Base-by-base conservation (phyloP, 1,284 basidiomycete genomes). In the Porphyrellus sp. region DNA sequence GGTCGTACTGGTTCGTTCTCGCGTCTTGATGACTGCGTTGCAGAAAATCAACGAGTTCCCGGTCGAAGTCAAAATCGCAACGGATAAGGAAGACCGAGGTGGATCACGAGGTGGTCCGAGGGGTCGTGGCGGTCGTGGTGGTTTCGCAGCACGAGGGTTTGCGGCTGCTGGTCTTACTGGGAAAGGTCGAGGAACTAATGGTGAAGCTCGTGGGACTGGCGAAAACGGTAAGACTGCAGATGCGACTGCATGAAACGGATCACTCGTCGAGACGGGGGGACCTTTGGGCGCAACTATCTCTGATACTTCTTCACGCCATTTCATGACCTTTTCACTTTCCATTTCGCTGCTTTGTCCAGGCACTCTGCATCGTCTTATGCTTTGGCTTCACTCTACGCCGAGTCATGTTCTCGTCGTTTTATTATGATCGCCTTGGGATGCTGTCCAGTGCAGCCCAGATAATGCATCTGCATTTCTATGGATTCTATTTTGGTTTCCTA, bases 61-160 rank as follows among this genome's bases (percentile, higher is more conserved):
- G 0, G 82, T 85, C 2, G 81, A 87, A 57, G 78, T 91, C 31
- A 83, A 81, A 61, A 79, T 85, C 58, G 86, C 87, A 24, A 79
- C 77, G 9, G 85, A 89, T 55, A 80, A 79, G 56, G 84, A 86
- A 59, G 77, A 80, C 52, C 62, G 63, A 52, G 40, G 62, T 25
- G 65, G 56, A 4, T 0, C 16, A 21, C 65, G 62, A 20, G 56
- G 62, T 77, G 81, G 61, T 70, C 63, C 68, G 72, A 76, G 86
- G 43, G 77, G 85, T 15, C 74, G 86, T 2, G 79, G 85, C 13
- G 74, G 78, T n/a, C 72, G 77, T 11, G 81, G 79, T 7, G 62
- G 59, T 3, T 89, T 76, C 61, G 83, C 77, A 13, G 77, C 80
- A 15, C 74, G 86, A 55, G 82, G 81, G 3, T 79, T 89, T 53